These are phyloP conservation scores for Kockovaella imperatae DNA, from an alignment of 768 basidiomycete genomes.

Conservation along the genomic window DNA sequence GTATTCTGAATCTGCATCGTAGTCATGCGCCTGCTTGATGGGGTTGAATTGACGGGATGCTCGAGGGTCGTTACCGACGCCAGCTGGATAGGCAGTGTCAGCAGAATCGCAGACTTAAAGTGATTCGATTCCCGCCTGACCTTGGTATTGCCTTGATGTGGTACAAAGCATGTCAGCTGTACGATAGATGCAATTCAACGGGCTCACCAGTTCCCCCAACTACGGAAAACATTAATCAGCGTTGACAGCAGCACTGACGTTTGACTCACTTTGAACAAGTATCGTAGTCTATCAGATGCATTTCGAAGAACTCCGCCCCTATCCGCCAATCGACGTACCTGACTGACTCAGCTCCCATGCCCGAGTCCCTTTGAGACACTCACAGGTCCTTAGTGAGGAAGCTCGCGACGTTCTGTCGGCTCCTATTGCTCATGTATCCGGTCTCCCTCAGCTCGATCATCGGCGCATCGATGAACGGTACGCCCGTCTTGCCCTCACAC, in stretches of 20 bases:
- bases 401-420: conserved; percentile 49
- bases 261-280: conserved; percentile 59
- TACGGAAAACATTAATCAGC: conserved; percentile 10
- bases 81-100: conserved; percentile 23
- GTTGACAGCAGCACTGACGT: conserved; percentile 8
- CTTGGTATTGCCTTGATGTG: conserved; percentile 18
- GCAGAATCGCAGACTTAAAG: background rate
- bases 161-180: background rate
- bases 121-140: background rate
- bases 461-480: conserved; percentile 48
- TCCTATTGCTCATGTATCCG: conserved; percentile 48
- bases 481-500: conserved; percentile 46
- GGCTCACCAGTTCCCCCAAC: conserved; percentile 44
- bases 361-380: conserved; percentile 5
- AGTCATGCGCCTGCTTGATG: conserved; percentile 44
- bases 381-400: conserved; percentile 47
- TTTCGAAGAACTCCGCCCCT: conserved; percentile 50
- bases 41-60: conserved; percentile 44
- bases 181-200: background rate
- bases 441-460: conserved; percentile 45
- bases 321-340: conserved; percentile 48
- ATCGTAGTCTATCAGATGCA: conserved; percentile 46
- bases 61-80: conserved; percentile 44
- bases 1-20: conserved; percentile 36
- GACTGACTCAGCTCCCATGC: background rate